Percentiles rank a stretch among this genome's conserved stretches.
phyloP scores from a whole-genome alignment of 192 early-diverging fungal genomes.

The Linnemannia zychae region DNA sequence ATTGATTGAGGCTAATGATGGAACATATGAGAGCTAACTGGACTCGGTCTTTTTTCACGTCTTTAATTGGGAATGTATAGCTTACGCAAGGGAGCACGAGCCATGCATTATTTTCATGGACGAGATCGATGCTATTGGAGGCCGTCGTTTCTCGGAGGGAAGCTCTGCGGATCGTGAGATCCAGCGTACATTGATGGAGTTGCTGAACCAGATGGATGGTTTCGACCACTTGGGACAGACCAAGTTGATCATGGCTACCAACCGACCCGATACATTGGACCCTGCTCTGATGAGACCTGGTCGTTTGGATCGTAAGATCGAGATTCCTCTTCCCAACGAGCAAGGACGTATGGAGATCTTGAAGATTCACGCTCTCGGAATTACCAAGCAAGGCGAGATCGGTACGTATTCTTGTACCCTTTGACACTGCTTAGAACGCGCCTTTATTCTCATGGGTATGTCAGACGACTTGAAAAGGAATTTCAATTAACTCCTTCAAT shows the following conservation, averaged over 20 bases:
- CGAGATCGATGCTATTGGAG: conserved; percentile 99
- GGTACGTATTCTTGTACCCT: conserved; percentile 63
- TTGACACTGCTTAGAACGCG: no score
- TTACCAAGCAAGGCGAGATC: conserved; percentile 98
- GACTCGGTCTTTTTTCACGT: background rate
- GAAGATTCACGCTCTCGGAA: conserved; percentile 94
- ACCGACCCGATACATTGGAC: conserved; percentile 98
- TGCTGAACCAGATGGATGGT: conserved; percentile 99
- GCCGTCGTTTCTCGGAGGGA: conserved; percentile 97
- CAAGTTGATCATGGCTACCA: conserved; percentile 99
- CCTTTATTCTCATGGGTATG: no score
- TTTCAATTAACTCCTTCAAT: background rate
- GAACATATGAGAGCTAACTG: background rate
- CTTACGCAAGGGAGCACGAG: conserved; percentile 98
- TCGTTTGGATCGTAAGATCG: conserved; percentile 98
- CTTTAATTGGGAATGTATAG: conserved; percentile 38
- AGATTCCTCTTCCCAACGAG: conserved; percentile 99
- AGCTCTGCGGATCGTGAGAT: conserved; percentile 99
- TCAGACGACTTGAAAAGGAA: no score
- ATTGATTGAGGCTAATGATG: background rate
- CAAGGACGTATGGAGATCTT: conserved; percentile 96
- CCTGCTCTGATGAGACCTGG: conserved; percentile 98
- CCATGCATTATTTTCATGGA: conserved; percentile 99
- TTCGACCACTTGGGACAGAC: conserved; percentile 98
- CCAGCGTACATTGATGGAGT: conserved; percentile 98